These are phyloP conservation scores for Mimosa pudica DNA, from an alignment of 306 rosid genomes.

Conservation along the genomic window DNA sequence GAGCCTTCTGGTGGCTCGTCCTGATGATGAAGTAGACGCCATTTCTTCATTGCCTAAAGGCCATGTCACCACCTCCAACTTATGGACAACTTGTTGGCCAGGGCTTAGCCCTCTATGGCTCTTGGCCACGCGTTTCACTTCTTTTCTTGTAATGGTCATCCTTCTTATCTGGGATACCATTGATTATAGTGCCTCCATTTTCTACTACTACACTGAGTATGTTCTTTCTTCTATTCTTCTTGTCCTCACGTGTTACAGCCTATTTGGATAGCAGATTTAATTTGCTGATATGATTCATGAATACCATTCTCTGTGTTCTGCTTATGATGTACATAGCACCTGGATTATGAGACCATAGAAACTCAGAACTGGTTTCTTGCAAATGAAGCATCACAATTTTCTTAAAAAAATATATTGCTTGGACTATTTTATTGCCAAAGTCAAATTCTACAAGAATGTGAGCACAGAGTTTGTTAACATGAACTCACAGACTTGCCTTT, in stretches of 20 bases:
- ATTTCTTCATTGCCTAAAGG: constrained; percentile 47
- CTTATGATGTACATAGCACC: not conserved
- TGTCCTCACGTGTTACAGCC: not conserved
- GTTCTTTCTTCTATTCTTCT: not conserved
- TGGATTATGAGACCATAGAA: not conserved
- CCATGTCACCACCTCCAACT: constrained; percentile 46
- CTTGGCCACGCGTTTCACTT: constrained; percentile 50
- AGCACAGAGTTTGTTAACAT: not conserved
- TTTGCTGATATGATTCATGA: not conserved
- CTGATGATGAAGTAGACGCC: constrained; percentile 38
- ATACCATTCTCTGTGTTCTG: not conserved
- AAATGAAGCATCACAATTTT: constrained; percentile 2
- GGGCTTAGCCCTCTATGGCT: constrained; percentile 67
- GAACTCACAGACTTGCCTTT: not conserved
- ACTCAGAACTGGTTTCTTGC: not conserved
- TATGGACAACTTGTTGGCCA: constrained; percentile 75
- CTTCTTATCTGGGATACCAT: constrained; percentile 52
- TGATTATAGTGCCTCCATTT: constrained; percentile 47
- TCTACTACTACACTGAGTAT: constrained; percentile 77
- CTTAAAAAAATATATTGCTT: not conserved
- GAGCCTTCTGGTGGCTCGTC: constrained; percentile 50
- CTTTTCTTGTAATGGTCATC: constrained; percentile 45
- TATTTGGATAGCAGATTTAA: not conserved
- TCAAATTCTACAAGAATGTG: constrained; percentile 3
- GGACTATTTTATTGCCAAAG: not conserved